Evolutionary conservation across 2,329 filamentous ascomycete species (phyloP), one percentile per base, ranked within the genome.

Genomic region (Aspergillus brunneoviolaceus): DNA sequence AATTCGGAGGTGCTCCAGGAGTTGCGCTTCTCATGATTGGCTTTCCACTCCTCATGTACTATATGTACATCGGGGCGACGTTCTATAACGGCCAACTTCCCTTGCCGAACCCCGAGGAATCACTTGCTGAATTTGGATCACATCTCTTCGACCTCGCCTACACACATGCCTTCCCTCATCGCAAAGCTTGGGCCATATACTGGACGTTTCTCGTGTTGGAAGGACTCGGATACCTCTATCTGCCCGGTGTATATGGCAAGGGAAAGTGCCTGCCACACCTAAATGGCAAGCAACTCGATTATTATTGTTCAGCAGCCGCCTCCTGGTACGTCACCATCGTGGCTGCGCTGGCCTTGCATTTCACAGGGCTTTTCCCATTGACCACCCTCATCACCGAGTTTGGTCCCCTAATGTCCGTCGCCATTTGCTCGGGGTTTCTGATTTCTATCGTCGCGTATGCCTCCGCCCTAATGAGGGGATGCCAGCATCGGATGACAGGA

Each of bases 21-120:
- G 89, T 92, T 49, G 78, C 83, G 9, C 81, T 84, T 64, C 89
- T 97, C 83, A 98, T 98, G 91, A 82, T 91, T 63, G 87, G 89
- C 49, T 99, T 98, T 77, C 95, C 95, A 12, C 61, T 88, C 27
- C 83, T 98, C 67, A 98, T 98, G 94, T 97, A 91, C 85, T 98
- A 97, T 80, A 96, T 98, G 93, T 98, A 92, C 91, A 88, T 96
- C 74, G 95, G 95, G 45, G 90, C 94, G 12, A 92, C 88, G 31
- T 96, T 93, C 79, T 98, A 97, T 79, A 82, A 92, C 71, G 94
- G 94, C 63, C 86, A 89, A 63, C 81, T 95, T 25, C 95, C 95
- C 9, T 77, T 81, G 25, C 90, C 87, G 0, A 78, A 79, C 1
- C 70, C 83, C 14, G 88, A 84, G 42, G 84, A 96, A 79, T 86